These are phyloP conservation scores for Mortierella sp. DNA, from an alignment of 371 early-diverging fungal genomes.

Conservation along the genomic window DNA sequence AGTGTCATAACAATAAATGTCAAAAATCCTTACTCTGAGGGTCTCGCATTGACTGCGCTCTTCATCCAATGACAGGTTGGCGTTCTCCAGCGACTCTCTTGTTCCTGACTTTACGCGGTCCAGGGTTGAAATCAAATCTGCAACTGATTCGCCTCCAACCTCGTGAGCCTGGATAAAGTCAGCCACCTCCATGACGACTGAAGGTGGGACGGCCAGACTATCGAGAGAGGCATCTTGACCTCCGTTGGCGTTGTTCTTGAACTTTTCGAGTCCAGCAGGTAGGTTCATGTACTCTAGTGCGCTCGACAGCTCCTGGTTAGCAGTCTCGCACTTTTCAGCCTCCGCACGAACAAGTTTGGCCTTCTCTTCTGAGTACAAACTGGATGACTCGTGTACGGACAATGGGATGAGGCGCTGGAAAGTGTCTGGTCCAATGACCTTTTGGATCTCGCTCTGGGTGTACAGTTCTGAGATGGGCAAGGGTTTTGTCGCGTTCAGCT, in stretches of 20 bases:
- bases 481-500: constrained; percentile 81
- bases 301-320: constrained; percentile 90
- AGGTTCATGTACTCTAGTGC: constrained; percentile 90
- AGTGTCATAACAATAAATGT: not conserved
- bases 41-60: constrained; percentile 91
- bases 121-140: constrained; percentile 70
- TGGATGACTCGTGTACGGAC: constrained; percentile 91
- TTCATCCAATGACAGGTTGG: constrained; percentile 77
- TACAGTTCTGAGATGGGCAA: constrained; percentile 84
- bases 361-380: constrained; percentile 95
- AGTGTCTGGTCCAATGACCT: constrained; percentile 87
- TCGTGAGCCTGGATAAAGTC: constrained; percentile 69
- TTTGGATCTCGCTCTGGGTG: constrained; percentile 75
- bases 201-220: constrained; percentile 71
- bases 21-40: constrained; percentile 67
- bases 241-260: constrained; percentile 64
- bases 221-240: constrained; percentile 60
- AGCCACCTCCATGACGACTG: constrained; percentile 74
- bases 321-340: constrained; percentile 80
- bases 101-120: constrained; percentile 73
- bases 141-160: constrained; percentile 59
- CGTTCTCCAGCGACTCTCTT: constrained; percentile 74
- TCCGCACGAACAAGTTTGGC: constrained; percentile 89
- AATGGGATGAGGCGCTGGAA: constrained; percentile 92
- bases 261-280: constrained; percentile 80